Evolutionary conservation across 2,329 filamentous ascomycete genomes (phyloP).

Genomic region (Cordyceps tenuipes): DNA sequence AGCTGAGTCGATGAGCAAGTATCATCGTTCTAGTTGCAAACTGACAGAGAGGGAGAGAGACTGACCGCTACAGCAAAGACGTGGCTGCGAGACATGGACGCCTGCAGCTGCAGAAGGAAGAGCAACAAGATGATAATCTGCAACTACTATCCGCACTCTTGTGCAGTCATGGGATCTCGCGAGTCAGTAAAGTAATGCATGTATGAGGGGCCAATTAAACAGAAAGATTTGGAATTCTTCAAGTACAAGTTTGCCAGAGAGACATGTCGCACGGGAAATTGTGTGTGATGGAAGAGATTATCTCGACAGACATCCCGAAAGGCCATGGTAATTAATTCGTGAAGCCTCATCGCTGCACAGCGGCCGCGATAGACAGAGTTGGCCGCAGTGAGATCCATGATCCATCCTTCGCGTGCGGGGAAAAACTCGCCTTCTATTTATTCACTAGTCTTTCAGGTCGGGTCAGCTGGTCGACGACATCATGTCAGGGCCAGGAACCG

Average conservation of each 20-base stretch:
- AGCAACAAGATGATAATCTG: background rate
- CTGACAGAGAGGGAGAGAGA: background rate
- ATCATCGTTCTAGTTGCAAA: too few relatives aligned
- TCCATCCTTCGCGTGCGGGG: background rate
- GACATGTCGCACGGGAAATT: background rate
- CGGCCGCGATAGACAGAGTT: too few relatives aligned
- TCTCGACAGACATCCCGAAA: background rate
- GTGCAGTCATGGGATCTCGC: too few relatives aligned
- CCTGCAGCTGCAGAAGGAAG: background rate
- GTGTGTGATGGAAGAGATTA: background rate
- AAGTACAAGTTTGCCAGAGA: background rate
- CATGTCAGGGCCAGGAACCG: constrained; percentile 11
- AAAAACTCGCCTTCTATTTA: background rate
- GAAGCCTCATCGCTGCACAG: too few relatives aligned
- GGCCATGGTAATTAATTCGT: background rate
- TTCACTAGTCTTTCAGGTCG: background rate
- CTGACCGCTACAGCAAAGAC: constrained; percentile 1
- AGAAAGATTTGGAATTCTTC: background rate
- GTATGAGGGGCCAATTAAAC: too few relatives aligned
- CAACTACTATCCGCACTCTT: too few relatives aligned
- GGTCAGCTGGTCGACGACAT: constrained; percentile 10
- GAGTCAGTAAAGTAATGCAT: too few relatives aligned
- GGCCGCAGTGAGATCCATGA: background rate
- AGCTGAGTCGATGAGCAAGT: background rate
- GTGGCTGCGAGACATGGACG: background rate